Evolutionary conservation across 441 rosid species (phyloP), one percentile per base, ranked within the genome.

Genomic region (Isatis lusitanica): DNA sequence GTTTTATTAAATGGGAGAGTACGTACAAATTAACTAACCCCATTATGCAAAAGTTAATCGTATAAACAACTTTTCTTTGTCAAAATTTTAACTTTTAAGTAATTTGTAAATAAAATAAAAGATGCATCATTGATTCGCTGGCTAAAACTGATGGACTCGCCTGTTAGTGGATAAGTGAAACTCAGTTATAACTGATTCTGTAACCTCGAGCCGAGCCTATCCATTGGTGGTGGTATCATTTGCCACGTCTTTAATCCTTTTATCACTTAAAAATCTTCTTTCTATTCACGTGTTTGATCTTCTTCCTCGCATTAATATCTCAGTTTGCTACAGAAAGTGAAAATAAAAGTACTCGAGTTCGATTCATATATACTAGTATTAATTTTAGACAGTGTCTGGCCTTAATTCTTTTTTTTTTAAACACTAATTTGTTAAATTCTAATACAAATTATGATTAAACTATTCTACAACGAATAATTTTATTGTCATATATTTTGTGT

Each of bases 271-370:
- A 40, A 13, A 6, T 62, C 35, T 2, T 16, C 35, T 63, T 63
- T 51, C 28, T 7, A 39, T 62, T 62, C 36, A 73, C 66, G 66
- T 73, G 71, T 73, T 46, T 56, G 57, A 56, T 64, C 71, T 35
- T 73, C 77, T 53, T 73, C 64, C 77, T 55, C 42, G 42, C 50
- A 56, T 64, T 63, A 13, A 16, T 40, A 50, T 62, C 18, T 43
- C 17, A 5, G 9, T 42, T 62, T 38, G 39, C 31, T 59, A 53
- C 43, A 60, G 12, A 50, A 24, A 31, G 31, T 57, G 6, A 43
- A 31, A 31, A 31, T 31, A 31, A 5, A 30, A 30, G 4, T 30
- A 30, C 31, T 30, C 31, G 31, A 30, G 31, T 30, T 30, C 35
- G 6, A 31, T 31, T 31, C 35, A 4, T 31, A 31, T 31, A 31